Percentiles rank a stretch among this genome's conserved stretches.
phyloP scores from a whole-genome alignment of 2,329 filamentous ascomycete species.

The Pyrenochaeta sp. region DNA sequence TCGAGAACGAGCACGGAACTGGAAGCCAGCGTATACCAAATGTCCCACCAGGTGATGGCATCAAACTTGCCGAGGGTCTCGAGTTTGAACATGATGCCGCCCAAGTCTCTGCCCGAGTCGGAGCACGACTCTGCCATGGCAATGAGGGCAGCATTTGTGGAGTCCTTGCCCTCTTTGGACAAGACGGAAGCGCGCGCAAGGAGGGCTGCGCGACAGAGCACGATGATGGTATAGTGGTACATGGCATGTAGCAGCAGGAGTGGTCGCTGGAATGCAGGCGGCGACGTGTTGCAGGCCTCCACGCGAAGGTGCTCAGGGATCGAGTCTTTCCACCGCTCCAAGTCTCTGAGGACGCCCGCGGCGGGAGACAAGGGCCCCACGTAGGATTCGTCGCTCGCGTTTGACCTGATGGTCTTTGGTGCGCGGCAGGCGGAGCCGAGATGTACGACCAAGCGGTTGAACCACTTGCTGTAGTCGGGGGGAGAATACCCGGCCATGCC shows the following conservation, averaged over 20 bases:
- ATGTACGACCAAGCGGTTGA: conserved; percentile 47
- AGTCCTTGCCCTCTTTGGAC: conserved; percentile 35
- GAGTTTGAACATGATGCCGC: conserved; percentile 47
- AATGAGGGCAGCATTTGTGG: conserved; percentile 35
- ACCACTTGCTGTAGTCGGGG: conserved; percentile 51
- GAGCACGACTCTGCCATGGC: conserved; percentile 50
- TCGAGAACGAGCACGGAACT: conserved; percentile 51
- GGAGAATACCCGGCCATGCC: conserved; percentile 42
- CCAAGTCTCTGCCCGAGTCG: conserved; percentile 47
- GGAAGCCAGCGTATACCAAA: conserved; percentile 52
- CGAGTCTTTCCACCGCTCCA: conserved; percentile 50
- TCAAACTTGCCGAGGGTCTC: conserved; percentile 51
- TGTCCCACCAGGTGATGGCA: conserved; percentile 53
- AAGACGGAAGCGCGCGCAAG: conserved; percentile 48
- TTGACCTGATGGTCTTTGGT: conserved; percentile 42
- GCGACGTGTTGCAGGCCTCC: conserved; percentile 43
- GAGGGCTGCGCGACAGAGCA: conserved; percentile 51
- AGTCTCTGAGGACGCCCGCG: conserved; percentile 49
- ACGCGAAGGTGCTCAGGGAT: conserved; percentile 50
- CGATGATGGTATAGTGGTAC: conserved; percentile 52
- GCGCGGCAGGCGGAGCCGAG: conserved; percentile 51
- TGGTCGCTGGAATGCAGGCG: conserved; percentile 48
- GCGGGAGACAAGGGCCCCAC: conserved; percentile 51
- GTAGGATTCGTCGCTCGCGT: conserved; percentile 47
- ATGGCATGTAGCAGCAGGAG: conserved; percentile 51